phyloP scores from a whole-genome alignment of 352 stramenopile species.

The Elongisporangium undulatum region DNA sequence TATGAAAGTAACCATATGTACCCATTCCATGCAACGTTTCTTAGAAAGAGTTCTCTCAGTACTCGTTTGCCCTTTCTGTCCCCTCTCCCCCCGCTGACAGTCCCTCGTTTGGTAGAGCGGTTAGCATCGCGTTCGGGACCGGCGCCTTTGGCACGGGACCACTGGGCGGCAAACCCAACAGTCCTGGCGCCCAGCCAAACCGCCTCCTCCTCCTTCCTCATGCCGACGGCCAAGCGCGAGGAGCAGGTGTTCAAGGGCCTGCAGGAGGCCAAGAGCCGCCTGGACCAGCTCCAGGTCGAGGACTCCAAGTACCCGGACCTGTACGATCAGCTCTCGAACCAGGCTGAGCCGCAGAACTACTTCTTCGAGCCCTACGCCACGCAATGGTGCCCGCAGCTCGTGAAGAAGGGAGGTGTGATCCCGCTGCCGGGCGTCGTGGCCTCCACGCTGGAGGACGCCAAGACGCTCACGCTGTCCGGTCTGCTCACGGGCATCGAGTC shows the following conservation, averaged over 20 bases:
- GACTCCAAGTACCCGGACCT: conserved; percentile 79
- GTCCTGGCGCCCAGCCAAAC: conserved; percentile 10
- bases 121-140: neutral
- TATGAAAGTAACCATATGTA: too few species aligned
- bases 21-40: neutral
- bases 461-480: conserved; percentile 85
- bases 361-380: conserved; percentile 84
- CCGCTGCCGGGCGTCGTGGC: conserved; percentile 64
- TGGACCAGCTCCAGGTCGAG: conserved; percentile 67
- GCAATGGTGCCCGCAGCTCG: conserved; percentile 75
- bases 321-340: conserved; percentile 70
- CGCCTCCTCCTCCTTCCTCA: conserved; percentile 1
- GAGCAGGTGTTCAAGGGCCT: conserved; percentile 64
- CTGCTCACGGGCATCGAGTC: conserved; percentile 88
- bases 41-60: neutral
- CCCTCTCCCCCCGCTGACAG: too few species aligned
- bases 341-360: conserved; percentile 87
- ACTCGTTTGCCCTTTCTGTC: too few species aligned
- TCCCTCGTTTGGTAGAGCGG: neutral
- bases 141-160: too few species aligned
- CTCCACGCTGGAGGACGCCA: conserved; percentile 61
- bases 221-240: conserved; percentile 20
- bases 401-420: conserved; percentile 71
- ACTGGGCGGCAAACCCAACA: conserved; percentile 7
- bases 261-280: conserved; percentile 59